phyloP scores from a whole-genome alignment of 2,329 filamentous ascomycete genomes.

The Teratosphaeria gauchensis region DNA sequence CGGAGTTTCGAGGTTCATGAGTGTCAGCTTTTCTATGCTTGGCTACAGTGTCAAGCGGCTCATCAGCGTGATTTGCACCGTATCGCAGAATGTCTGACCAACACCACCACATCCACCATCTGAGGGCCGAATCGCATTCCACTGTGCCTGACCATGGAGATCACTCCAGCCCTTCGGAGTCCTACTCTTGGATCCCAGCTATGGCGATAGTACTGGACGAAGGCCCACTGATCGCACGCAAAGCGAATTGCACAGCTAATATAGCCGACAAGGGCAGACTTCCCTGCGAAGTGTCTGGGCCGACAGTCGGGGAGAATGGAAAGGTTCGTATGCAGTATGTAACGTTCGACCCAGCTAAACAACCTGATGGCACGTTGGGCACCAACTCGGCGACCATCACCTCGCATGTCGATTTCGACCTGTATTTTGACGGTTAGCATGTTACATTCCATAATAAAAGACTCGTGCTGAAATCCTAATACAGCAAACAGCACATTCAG shows the following conservation, averaged over 20 bases:
- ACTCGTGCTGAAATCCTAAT: too few species aligned
- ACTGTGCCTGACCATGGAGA: too few species aligned
- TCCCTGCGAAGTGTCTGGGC: not conserved
- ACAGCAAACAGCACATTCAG: not conserved
- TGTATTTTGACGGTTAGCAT: not conserved
- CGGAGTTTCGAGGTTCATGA: too few species aligned
- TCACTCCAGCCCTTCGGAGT: not conserved
- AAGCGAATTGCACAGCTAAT: not conserved
- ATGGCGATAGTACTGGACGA: not conserved
- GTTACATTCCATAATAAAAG: not conserved
- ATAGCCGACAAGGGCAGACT: not conserved
- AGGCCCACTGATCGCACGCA: not conserved
- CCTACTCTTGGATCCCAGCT: not conserved
- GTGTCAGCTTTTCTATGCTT: too few species aligned
- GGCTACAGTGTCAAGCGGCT: too few species aligned
- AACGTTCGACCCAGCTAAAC: not conserved
- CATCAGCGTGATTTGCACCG: too few species aligned
- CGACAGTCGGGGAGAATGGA: not conserved
- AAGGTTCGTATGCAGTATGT: not conserved
- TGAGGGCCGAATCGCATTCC: too few species aligned
- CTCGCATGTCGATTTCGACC: not conserved
- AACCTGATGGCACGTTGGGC: not conserved
- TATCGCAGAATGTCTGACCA: too few species aligned
- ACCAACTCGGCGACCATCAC: not conserved
- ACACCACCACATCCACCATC: too few species aligned